Evolutionary conservation across 768 basidiomycete species (phyloP).

Genomic region (Suillus subalutaceus): DNA sequence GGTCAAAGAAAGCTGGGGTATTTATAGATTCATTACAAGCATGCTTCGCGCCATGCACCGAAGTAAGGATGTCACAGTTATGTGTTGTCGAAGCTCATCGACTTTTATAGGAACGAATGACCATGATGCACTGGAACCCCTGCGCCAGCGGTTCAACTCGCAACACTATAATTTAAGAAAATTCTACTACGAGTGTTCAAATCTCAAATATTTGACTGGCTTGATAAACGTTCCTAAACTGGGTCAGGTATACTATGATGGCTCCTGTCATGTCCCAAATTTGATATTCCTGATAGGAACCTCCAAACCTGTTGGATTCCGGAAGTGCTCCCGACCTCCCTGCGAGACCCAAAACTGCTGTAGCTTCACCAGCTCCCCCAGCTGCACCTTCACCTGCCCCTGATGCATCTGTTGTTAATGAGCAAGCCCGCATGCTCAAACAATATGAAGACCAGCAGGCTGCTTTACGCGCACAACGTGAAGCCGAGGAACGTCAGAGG

Average conservation of each 20-base stretch:
- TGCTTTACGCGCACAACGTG: slow-evolving; percentile 79
- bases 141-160: slow-evolving; percentile 83
- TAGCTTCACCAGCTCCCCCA: slow-evolving; percentile 63
- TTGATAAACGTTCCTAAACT: slow-evolving; percentile 98
- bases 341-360: slow-evolving; percentile 66
- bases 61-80: slow-evolving; percentile 49
- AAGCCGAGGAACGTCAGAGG: slow-evolving; percentile 81
- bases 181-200: slow-evolving; percentile 99
- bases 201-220: slow-evolving; percentile 96
- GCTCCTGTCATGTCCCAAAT: not conserved
- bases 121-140: slow-evolving; percentile 84
- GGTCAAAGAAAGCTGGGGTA: slow-evolving; percentile 99
- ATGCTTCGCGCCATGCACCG: slow-evolving; percentile 98
- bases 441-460: slow-evolving; percentile 96
- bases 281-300: slow-evolving; percentile 63
- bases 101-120: slow-evolving; percentile 76
- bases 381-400: slow-evolving; percentile 72
- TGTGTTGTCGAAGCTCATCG: slow-evolving; percentile 11
- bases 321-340: slow-evolving; percentile 88
- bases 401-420: slow-evolving; percentile 71
- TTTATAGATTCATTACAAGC: slow-evolving; percentile 97
- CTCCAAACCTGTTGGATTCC: slow-evolving; percentile 88
- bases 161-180: slow-evolving; percentile 94
- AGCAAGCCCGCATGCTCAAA: slow-evolving; percentile 93
- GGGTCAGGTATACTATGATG: slow-evolving; percentile 61